Base-by-base conservation (phyloP, 176 grass and related monocot species). In the Phoenix dactylifera region DNA sequence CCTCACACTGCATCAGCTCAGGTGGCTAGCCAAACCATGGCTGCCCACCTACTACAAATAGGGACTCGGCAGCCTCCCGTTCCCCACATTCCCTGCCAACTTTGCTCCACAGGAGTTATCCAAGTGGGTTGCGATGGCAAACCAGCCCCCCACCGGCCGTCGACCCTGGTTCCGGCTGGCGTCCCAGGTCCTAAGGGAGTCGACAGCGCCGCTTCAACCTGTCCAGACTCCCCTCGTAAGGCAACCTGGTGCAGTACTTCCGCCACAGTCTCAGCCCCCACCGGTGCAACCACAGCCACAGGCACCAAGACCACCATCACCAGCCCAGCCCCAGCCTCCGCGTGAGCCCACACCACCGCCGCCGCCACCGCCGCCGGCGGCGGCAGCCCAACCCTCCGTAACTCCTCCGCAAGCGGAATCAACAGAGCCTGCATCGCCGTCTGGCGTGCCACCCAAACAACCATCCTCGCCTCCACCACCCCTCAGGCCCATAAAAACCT, bases 111-210 rank as follows among this genome's bases (percentile, higher is more conserved):
- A 7, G 22, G 18, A 18, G 24, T 18, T 22, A 19, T 44, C 24
- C 7, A 18, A 22, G 51, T 2, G 24, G 7, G 35, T 19, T 3
- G 5, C 26, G 6, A 82, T 82, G 79, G 79, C 59, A 49, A 82
- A 50, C 72, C 66, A 71, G 26, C 72, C 70, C 24, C 3, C 59
- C 25, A 15, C 50, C 23, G 58, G 60, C 19, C 68, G 74, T 16
- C 50, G 20, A 20, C 20, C 61, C 5, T 82, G 79, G 73, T 68
- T 72, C 44, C 73, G 79, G 32, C 28, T 77, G 26, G 73, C 73
- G n/a, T 67, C 79, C 26, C 57, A 72, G 30, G 65, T 24, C 49
- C 54, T 62, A 32, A 23, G 26, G 18, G 59, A 63, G 16, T 2
- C 17, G 2, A 50, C 18, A 3, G 26, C 57, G 3, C 2, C 23